These are phyloP conservation scores for Paramecium sonneborni DNA, from an alignment of 73 alveolate species.

Conservation along the genomic window DNA sequence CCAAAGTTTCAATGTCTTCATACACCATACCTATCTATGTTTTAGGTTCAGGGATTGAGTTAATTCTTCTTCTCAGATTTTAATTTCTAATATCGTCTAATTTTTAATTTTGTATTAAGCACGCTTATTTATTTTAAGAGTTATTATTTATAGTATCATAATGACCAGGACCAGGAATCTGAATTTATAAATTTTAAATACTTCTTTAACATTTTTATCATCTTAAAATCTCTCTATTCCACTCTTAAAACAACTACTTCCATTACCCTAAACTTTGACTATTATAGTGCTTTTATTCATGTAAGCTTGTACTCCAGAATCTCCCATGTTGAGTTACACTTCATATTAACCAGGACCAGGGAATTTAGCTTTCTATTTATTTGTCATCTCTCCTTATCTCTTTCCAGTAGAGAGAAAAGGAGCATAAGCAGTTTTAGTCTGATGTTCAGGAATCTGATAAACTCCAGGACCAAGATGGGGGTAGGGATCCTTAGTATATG, in stretches of 20 bases:
- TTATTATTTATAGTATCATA: background rate
- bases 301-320: conserved; percentile 27
- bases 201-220: background rate
- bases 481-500: background rate
- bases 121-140: background rate
- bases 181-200: background rate
- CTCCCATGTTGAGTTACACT: background rate
- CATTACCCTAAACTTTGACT: conserved; percentile 50
- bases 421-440: conserved; percentile 10
- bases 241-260: conserved; percentile 48
- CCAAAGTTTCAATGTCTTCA: conserved; percentile 43
- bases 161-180: conserved; percentile 50
- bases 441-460: background rate
- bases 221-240: conserved; percentile 25
- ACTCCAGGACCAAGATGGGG: conserved; percentile 59
- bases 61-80: background rate
- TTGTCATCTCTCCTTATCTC: background rate
- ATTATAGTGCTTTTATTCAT: conserved; percentile 37
- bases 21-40: background rate
- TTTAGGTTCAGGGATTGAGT: background rate
- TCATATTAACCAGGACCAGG: conserved; percentile 59
- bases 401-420: conserved; percentile 15
- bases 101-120: background rate
- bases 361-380: background rate
- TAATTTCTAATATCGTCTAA: conserved; percentile 9